Conservation (phyloP, 371 early-diverging fungal genomes). For the Saksenaea vasiformis region DNA sequence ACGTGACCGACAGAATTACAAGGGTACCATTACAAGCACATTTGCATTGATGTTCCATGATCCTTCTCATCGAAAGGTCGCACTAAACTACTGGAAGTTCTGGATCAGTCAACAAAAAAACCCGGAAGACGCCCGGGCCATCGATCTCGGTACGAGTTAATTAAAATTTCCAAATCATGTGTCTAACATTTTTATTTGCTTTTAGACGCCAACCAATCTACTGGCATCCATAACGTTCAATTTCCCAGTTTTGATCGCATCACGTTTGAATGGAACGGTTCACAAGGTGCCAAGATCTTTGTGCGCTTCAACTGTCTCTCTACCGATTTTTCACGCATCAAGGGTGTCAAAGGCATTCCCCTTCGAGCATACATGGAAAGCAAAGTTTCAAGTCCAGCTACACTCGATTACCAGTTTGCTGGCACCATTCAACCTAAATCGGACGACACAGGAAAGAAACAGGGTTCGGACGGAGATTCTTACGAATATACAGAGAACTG, state of each 20-base stretch:
- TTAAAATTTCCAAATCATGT: not conserved
- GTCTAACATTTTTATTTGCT: not conserved
- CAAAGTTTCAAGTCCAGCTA: not conserved
- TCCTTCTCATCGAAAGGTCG: constrained; percentile 66
- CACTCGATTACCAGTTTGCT: constrained; percentile 10
- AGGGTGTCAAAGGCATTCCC: constrained; percentile 86
- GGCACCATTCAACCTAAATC: not conserved
- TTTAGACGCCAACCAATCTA: constrained; percentile 31
- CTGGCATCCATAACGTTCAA: constrained; percentile 55
- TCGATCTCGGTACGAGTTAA: constrained; percentile 55
- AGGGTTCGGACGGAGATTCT: not conserved
- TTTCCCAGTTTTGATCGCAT: constrained; percentile 71
- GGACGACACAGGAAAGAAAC: not conserved
- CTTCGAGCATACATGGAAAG: constrained; percentile 52
- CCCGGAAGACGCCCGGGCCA: constrained; percentile 63
- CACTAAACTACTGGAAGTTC: constrained; percentile 74
- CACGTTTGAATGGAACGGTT: constrained; percentile 75
- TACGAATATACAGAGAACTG: constrained; percentile 52
- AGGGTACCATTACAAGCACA: constrained; percentile 56
- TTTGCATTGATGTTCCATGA: constrained; percentile 77
- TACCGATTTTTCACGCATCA: constrained; percentile 82
- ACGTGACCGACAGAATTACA: constrained; percentile 35
- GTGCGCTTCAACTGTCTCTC: constrained; percentile 81
- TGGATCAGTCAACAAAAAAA: constrained; percentile 76
- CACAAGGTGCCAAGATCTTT: constrained; percentile 68